Conservation (phyloP, 2,329 filamentous ascomycete species). For the Microcyclosporella mali region DNA sequence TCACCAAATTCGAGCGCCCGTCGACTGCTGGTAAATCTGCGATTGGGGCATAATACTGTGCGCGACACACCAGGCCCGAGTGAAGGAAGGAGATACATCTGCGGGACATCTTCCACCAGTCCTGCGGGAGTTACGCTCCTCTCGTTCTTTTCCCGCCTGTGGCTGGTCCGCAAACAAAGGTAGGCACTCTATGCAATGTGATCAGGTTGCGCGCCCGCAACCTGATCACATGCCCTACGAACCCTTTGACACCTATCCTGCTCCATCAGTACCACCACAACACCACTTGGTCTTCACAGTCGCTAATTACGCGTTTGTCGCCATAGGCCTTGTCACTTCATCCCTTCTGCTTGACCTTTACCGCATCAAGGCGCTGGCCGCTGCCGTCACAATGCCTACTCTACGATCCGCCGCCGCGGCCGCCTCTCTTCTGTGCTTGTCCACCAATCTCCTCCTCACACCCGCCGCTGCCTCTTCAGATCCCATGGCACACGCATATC, state of each 20-base stretch:
- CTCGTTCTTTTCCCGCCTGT: constrained; percentile 6
- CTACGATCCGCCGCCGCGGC: constrained; percentile 5
- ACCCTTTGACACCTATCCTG: constrained; percentile 21
- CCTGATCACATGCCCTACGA: no score
- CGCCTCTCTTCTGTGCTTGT: background rate
- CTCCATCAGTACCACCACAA: constrained; percentile 1
- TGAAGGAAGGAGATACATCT: background rate
- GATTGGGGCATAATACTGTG: background rate
- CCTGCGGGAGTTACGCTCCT: background rate
- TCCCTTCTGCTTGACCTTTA: constrained; percentile 49
- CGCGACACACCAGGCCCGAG: constrained; percentile 4
- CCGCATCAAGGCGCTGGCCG: constrained; percentile 49
- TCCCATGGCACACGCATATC: background rate
- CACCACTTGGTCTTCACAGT: background rate
- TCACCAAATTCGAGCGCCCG: background rate
- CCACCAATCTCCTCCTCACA: constrained; percentile 11
- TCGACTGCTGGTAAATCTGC: background rate
- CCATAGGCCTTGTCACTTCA: constrained; percentile 11
- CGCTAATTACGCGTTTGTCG: constrained; percentile 3
- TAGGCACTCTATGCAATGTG: constrained; percentile 1
- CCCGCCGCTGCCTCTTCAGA: constrained; percentile 1
- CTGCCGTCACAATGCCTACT: constrained; percentile 18
- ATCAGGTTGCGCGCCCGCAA: no score
- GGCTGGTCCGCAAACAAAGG: constrained; percentile 18
- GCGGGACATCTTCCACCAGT: background rate